Base-by-base conservation (phyloP, 148 eudicot species). In the Dysphania ambrosioides region DNA sequence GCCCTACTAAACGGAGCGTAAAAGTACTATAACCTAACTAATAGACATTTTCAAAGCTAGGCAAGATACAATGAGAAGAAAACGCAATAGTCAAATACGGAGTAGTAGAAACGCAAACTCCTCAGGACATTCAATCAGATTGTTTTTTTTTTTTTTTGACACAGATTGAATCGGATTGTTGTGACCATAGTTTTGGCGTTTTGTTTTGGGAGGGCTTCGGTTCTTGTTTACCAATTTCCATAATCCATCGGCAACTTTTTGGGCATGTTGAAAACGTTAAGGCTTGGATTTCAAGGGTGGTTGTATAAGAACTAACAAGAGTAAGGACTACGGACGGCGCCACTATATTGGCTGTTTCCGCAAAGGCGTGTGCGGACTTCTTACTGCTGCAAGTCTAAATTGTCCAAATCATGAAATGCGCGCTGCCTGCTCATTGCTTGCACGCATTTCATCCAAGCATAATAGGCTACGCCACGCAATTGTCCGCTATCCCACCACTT, bases 321-420 rank as follows among this genome's bases (percentile, higher is more conserved):
- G 40, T 36, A 0, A 2, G 18, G n/a, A 44, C 19, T 13, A 15
- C 5, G 16, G 53, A 47, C 19, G n/a, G 21, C 13, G 53, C 21
- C 53, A 11, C n/a, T n/a, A n/a, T n/a, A n/a, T 15, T 47, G 53
- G 53, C 4, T 13, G 16, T 47, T 11, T 15, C 4, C 5, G 12
- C 2, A 27, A 27, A 24, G 55, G 75, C 75, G 75, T 72, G 75
- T 60, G 66, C 47, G 75, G 27, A 18, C 12, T 66, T 18, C 26
- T 18, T 13, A 55, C 24, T 19, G 23, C 35, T 56, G 75, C 51
- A 1, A 5, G 16, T 58, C 63, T 27, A 59, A 59, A n/a, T 16
- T 40, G 66, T 58, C 49, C 38, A 59, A 24, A 23, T 49, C 7
- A 49, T 24, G 26, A 38, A 32, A 35, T 44, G 64, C 72, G 53